A percentile compares a stretch with the other conserved stretches of the same genome.
These are phyloP conservation scores for Shiraia bambusicola DNA, from an alignment of 2,329 filamentous ascomycete genomes.

Conservation along the genomic window DNA sequence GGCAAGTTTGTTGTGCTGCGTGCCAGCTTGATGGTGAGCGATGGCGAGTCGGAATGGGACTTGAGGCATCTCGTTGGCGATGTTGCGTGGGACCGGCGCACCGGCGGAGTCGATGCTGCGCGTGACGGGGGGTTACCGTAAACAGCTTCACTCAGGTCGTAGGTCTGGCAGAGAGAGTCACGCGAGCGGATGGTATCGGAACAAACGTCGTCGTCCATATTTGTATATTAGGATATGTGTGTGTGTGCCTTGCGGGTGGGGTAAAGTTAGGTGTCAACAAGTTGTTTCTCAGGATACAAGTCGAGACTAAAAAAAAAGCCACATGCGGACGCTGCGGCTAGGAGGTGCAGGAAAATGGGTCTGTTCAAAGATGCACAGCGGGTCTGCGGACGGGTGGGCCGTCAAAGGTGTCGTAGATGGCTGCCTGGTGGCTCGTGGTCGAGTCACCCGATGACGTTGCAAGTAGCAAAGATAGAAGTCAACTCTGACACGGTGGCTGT, in stretches of 20 bases:
- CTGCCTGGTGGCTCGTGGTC: constrained; percentile 28
- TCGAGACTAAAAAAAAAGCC: constrained; percentile 10
- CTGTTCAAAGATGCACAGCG: constrained; percentile 1
- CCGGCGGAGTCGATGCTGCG: constrained; percentile 12
- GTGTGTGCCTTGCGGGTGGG: neutral
- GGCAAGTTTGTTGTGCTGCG: constrained; percentile 6
- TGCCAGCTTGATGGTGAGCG: constrained; percentile 9
- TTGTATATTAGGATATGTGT: constrained; percentile 1
- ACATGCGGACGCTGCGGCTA: constrained; percentile 18
- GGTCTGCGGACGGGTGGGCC: constrained; percentile 3
- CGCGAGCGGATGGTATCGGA: constrained; percentile 15
- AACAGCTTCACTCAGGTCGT: constrained; percentile 18
- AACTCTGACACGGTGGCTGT: constrained; percentile 15
- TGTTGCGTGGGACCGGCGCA: constrained; percentile 12
- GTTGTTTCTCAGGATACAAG: constrained; percentile 2
- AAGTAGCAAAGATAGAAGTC: neutral
- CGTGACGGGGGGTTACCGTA: constrained; percentile 21
- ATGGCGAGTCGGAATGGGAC: constrained; percentile 1
- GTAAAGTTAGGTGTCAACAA: neutral
- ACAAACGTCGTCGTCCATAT: constrained; percentile 14
- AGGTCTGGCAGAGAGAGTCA: constrained; percentile 16
- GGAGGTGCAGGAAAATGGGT: constrained; percentile 21
- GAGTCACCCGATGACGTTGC: constrained; percentile 38
- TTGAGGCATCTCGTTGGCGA: constrained; percentile 4
- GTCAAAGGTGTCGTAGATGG: constrained; percentile 18